Evolutionary conservation across 176 grass and related monocot genomes (phyloP).

Genomic region (Ananas comosus): DNA sequence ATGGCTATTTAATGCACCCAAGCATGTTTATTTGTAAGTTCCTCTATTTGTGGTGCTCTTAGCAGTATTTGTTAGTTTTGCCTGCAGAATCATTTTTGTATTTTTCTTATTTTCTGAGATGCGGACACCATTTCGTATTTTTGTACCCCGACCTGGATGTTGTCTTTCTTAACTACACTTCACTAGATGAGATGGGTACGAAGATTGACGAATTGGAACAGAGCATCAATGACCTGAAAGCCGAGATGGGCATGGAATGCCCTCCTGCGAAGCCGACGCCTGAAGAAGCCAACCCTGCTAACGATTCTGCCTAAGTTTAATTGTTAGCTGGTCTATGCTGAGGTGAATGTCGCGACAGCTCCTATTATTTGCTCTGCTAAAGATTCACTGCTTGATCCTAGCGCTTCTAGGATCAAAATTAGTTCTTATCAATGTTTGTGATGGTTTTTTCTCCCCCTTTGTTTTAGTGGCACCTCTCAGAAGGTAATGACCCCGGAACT

Average conservation of each 20-base stretch:
- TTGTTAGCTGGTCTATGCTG: not conserved
- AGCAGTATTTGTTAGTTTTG: not conserved
- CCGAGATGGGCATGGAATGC: conserved; percentile 44
- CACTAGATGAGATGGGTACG: conserved; percentile 79
- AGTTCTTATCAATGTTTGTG: no score
- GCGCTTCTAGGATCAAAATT: no score
- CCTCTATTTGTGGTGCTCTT: not conserved
- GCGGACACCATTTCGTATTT: not conserved
- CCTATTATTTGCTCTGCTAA: not conserved
- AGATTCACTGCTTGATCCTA: not conserved
- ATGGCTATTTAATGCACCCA: no score
- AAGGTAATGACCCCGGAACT: no score
- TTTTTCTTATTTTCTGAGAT: not conserved
- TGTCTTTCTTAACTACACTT: conserved; percentile 34
- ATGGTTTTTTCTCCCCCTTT: no score
- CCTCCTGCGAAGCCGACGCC: conserved; percentile 24
- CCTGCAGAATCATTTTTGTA: no score
- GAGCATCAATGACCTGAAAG: conserved; percentile 64
- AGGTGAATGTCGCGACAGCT: not conserved
- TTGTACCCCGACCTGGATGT: not conserved
- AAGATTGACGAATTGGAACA: conserved; percentile 73
- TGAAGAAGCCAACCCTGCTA: conserved; percentile 40
- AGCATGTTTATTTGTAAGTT: not conserved
- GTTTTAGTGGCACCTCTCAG: no score
- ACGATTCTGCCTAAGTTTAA: conserved; percentile 25